Percentiles rank a stretch among this genome's conserved stretches.
These are phyloP conservation scores for Ceratocystis alfenasii DNA, from an alignment of 2,329 filamentous ascomycete species.

Conservation along the genomic window DNA sequence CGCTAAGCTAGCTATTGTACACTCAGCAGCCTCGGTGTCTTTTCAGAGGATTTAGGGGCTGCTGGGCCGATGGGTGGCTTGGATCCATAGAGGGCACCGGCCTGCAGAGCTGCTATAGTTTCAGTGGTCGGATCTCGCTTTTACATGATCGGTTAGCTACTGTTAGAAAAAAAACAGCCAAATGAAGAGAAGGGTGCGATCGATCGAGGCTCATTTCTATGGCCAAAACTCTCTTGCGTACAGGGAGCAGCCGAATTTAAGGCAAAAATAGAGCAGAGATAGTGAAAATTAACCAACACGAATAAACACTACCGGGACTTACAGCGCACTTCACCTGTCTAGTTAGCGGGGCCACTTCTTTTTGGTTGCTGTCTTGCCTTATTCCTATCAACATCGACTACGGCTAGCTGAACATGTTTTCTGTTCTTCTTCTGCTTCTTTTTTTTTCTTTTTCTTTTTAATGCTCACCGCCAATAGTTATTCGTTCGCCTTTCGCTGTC, in stretches of 20 bases:
- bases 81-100: neutral
- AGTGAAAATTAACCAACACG: no score
- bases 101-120: neutral
- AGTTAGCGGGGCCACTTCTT: no score
- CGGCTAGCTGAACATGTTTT: neutral
- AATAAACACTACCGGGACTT: no score
- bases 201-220: neutral
- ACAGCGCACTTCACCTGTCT: no score
- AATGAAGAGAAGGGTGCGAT: neutral
- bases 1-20: no score
- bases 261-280: neutral
- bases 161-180: neutral
- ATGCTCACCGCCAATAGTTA: neutral
- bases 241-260: neutral
- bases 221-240: neutral
- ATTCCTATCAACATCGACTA: no score
- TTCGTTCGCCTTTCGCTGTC: conserved; percentile 7
- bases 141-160: no score
- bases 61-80: neutral
- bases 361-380: neutral
- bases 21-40: no score
- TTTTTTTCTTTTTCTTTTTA: conserved; percentile 12
- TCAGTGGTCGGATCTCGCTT: no score
- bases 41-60: neutral
- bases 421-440: conserved; percentile 15